phyloP scores from a whole-genome alignment of 1,139 yeast species.

The Geotrichum candidum region DNA sequence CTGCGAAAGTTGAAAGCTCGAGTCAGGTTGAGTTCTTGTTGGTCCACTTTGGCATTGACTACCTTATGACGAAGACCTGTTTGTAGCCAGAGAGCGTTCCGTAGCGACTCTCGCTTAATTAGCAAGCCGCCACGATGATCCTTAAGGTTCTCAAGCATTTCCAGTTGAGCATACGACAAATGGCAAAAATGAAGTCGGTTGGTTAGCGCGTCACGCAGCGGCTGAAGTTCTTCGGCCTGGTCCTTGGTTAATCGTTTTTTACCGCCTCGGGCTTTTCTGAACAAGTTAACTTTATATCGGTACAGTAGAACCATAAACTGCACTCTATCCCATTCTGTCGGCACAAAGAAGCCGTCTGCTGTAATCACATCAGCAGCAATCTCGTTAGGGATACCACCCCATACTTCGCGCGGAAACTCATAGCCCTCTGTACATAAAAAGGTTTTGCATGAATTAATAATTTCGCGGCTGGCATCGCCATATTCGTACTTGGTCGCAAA shows the following conservation, averaged over 20 bases:
- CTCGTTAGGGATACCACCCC: constrained; percentile 44
- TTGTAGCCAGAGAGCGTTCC: constrained; percentile 46
- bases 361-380: constrained; percentile 43
- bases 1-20: background rate
- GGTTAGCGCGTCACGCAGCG: constrained; percentile 35
- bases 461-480: constrained; percentile 42
- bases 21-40: constrained; percentile 16
- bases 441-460: constrained; percentile 44
- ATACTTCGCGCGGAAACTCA: constrained; percentile 39
- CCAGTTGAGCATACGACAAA: constrained; percentile 42
- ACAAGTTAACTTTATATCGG: constrained; percentile 14
- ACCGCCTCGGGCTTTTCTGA: background rate
- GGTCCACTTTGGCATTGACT: constrained; percentile 23
- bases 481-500: constrained; percentile 43
- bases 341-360: constrained; percentile 47
- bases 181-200: constrained; percentile 44
- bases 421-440: constrained; percentile 44
- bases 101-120: constrained; percentile 37
- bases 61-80: constrained; percentile 39
- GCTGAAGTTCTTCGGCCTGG: constrained; percentile 17
- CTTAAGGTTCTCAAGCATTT: constrained; percentile 38
- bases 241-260: constrained; percentile 4
- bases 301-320: constrained; percentile 36
- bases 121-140: constrained; percentile 37
- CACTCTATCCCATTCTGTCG: constrained; percentile 50